phyloP scores from a whole-genome alignment of 23 red algal genomes.

The Gracilariopsis chorda region DNA sequence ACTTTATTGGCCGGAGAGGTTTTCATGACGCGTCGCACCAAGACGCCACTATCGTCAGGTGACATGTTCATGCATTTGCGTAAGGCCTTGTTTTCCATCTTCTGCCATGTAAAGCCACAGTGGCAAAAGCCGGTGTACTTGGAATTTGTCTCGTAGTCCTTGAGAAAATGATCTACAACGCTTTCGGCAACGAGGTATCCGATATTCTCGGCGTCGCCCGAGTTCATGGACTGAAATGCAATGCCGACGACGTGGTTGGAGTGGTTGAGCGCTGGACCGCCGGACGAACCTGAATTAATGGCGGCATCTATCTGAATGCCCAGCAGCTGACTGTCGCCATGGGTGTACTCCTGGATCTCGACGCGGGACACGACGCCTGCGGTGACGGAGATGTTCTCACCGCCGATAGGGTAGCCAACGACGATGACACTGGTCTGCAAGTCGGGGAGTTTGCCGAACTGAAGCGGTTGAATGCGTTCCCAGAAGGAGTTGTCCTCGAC shows the following conservation, averaged over 20 bases:
- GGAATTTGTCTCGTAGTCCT: conserved; percentile 48
- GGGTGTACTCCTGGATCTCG: conserved; percentile 77
- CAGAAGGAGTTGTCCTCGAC: conserved; percentile 88
- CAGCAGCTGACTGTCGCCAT: conserved; percentile 34
- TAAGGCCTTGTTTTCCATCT: conserved; percentile 82
- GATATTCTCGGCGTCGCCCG: conserved; percentile 71
- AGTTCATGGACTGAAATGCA: conserved; percentile 81
- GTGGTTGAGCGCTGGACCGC: conserved; percentile 83
- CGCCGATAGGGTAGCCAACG: conserved; percentile 91
- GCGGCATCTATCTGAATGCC: conserved; percentile 48
- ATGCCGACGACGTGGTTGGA: conserved; percentile 66
- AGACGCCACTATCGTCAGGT: conserved; percentile 47
- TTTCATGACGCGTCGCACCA: conserved; percentile 63
- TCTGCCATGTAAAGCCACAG: conserved; percentile 74
- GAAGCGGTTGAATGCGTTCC: neutral
- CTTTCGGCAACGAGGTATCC: conserved; percentile 84
- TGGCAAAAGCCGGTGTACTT: conserved; percentile 88
- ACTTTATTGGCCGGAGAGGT: conserved; percentile 42
- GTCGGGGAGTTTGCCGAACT: conserved; percentile 33
- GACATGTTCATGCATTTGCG: conserved; percentile 62
- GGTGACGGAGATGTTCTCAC: conserved; percentile 83
- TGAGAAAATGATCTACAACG: conserved; percentile 89
- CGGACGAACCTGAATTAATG: conserved; percentile 94
- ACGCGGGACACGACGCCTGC: conserved; percentile 85
- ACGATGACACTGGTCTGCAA: conserved; percentile 69